A percentile compares a stretch with the other conserved stretches of the same genome.
Conservation (phyloP, 2,329 filamentous ascomycete genomes). For the Claviceps monticola region DNA sequence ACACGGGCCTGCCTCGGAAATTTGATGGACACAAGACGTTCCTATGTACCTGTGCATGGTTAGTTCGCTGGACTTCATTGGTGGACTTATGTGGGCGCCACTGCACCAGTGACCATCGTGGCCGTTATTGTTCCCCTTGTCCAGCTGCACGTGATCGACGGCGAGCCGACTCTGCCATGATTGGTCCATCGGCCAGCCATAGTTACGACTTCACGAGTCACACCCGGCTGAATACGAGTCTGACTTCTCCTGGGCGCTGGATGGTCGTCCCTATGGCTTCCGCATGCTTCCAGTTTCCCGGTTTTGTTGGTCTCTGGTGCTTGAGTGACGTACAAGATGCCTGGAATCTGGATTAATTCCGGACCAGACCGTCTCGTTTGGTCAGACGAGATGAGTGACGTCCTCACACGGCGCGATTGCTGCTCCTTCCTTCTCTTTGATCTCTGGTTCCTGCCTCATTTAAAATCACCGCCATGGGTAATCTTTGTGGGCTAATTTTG, state of each 20-base stretch:
- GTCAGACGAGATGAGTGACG: neutral
- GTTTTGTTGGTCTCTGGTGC: neutral
- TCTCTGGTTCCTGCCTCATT: neutral
- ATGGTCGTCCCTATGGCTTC: too few relatives aligned
- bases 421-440: neutral
- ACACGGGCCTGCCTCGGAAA: too few relatives aligned
- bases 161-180: neutral
- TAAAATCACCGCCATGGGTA: neutral
- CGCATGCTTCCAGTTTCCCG: neutral
- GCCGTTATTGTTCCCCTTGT: too few relatives aligned
- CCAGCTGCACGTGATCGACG: too few relatives aligned
- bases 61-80: too few relatives aligned
- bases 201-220: too few relatives aligned
- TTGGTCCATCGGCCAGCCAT: too few relatives aligned
- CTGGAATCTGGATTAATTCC: neutral
- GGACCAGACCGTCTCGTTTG: neutral
- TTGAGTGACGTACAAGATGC: neutral
- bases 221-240: neutral
- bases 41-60: too few relatives aligned
- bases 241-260: neutral
- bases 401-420: neutral
- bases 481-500: neutral
- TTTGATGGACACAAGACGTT: too few relatives aligned
- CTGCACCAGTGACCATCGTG: too few relatives aligned
- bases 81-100: too few relatives aligned